Evolutionary conservation across 371 early-diverging fungal genomes (phyloP), one percentile per base, ranked within the genome.

Genomic region (Mycotypha africana): DNA sequence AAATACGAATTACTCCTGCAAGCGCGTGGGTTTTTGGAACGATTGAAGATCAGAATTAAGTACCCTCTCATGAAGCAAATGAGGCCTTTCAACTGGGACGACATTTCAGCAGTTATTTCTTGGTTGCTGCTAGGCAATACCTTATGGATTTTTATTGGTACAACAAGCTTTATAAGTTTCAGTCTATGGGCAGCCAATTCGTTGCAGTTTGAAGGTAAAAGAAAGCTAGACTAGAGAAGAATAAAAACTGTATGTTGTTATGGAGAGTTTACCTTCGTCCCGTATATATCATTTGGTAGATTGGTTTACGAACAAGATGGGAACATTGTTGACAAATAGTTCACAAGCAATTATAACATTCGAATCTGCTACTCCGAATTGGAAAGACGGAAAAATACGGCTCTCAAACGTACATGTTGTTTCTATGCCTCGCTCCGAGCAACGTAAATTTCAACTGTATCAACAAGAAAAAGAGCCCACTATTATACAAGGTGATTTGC

Each of bases 341-440:
- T 88, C 91, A 0, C 93, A 93, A 0, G 81, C 86, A 26, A 79
- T 82, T 2, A 83, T 97, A 23, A 78, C 71, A 2, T 92, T 95
- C 52, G 94, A 92, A 43, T 85, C 89, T 1, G 92, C 93, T 3
- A 91, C 94, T 39, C 98, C 98, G 3, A 87, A 87, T 35, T 97
- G 96, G 96, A 79, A 86, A 39, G 85, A 86, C 20, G 93, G 94
- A 11, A 81, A 83, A 14, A 93, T 97, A 33, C 69, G 88, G 3
- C 71, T 97, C n/a, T 82, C 77, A 38, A 87, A 94, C 53, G 89
- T 97, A 2, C 64, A 62, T 7, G 56, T 89, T 42, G 54, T 54
- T 28, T 67, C 67, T 12, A 73, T 74, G 78, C 60, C 62, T 20
- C 56, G 55, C n/a, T 59, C 69, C 16, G 58, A 63, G 43, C 59